phyloP scores from a whole-genome alignment of 352 stramenopile species.

The Phytophthora citrophthora region DNA sequence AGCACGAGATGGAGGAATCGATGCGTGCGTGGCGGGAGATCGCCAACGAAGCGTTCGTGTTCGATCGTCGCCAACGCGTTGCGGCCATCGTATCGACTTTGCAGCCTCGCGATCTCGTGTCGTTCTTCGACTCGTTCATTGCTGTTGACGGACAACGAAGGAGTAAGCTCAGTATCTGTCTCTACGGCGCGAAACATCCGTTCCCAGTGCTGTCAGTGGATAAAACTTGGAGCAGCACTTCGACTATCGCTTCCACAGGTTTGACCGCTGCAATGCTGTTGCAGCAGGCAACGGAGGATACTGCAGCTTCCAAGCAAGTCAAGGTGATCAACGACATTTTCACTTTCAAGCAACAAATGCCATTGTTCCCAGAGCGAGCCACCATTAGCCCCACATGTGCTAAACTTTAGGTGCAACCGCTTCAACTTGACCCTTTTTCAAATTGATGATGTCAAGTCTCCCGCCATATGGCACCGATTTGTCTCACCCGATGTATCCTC shows the following conservation, averaged over 20 bases:
- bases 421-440: slow-evolving; percentile 3
- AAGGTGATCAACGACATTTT: slow-evolving; percentile 55
- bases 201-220: slow-evolving; percentile 37
- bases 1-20: slow-evolving; percentile 74
- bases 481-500: slow-evolving; percentile 13
- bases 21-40: slow-evolving; percentile 74
- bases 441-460: slow-evolving; percentile 21
- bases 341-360: slow-evolving; percentile 71
- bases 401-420: slow-evolving; percentile 17
- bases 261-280: slow-evolving; percentile 49
- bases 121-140: slow-evolving; percentile 73
- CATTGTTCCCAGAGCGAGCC: slow-evolving; percentile 66
- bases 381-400: slow-evolving; percentile 15
- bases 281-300: slow-evolving; percentile 12
- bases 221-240: neutral
- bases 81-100: slow-evolving; percentile 56
- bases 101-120: slow-evolving; percentile 53
- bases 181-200: slow-evolving; percentile 63
- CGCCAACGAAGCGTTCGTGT: slow-evolving; percentile 66
- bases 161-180: slow-evolving; percentile 60
- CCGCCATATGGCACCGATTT: neutral
- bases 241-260: slow-evolving; percentile 16
- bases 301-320: slow-evolving; percentile 3
- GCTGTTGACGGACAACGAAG: slow-evolving; percentile 29
- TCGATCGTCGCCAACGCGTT: slow-evolving; percentile 62